A percentile compares a stretch with the other conserved stretches of the same genome.
Evolutionary conservation across 2,329 filamentous ascomycete species (phyloP).

Genomic region (Neoarthrinium moseri): DNA sequence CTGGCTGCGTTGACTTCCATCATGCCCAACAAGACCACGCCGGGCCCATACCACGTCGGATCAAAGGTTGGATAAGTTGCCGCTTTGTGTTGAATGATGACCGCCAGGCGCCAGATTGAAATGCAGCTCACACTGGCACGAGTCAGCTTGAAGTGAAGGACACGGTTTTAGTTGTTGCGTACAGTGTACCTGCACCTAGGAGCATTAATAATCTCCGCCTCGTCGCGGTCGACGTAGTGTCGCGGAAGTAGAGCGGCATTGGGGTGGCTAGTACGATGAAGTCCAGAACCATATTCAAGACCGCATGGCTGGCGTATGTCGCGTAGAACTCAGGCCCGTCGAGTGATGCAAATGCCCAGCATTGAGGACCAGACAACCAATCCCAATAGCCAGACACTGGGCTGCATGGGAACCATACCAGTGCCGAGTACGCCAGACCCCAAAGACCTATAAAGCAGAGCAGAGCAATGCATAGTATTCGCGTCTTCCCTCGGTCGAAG

Average conservation of each 20-base stretch:
- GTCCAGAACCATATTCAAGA: constrained; percentile 30
- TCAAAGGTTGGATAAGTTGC: constrained; percentile 28
- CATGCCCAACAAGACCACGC: constrained; percentile 16
- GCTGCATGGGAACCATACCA: constrained; percentile 29
- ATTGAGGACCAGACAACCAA: constrained; percentile 15
- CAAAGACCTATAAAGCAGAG: constrained; percentile 23
- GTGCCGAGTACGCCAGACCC: constrained; percentile 25
- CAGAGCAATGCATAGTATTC: constrained; percentile 22
- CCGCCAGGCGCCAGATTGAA: constrained; percentile 22
- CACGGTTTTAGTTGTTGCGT: not conserved
- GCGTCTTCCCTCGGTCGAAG: constrained; percentile 18
- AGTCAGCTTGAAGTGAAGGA: not conserved
- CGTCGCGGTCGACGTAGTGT: constrained; percentile 11
- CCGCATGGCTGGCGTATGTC: constrained; percentile 26
- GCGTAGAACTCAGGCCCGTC: constrained; percentile 20
- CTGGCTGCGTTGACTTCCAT: constrained; percentile 18
- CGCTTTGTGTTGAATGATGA: constrained; percentile 22
- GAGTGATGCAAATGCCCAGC: constrained; percentile 31
- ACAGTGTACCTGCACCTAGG: constrained; percentile 15
- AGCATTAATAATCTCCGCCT: constrained; percentile 15
- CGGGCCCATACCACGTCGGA: constrained; percentile 25
- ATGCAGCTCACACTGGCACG: not conserved
- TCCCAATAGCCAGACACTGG: constrained; percentile 31
- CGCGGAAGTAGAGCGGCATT: constrained; percentile 25
- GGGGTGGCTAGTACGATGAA: constrained; percentile 30